A percentile compares a stretch with the other conserved stretches of the same genome.
Evolutionary conservation across 805 yeast species (phyloP).

Genomic region (Ogataea minuta): DNA sequence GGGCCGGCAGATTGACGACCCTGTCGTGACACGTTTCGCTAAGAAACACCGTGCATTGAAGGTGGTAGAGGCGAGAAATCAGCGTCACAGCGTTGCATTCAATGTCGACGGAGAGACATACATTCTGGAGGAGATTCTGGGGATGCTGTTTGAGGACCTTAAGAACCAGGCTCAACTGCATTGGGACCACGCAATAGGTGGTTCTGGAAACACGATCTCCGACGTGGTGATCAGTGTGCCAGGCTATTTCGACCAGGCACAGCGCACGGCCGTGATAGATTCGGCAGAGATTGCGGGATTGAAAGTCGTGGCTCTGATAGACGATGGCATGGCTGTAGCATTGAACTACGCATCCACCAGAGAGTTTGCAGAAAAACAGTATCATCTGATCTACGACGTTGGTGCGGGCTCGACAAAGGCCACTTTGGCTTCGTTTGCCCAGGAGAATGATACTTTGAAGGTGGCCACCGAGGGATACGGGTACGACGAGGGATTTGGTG

Average conservation of each 20-base stretch:
- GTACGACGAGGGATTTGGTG: constrained; percentile 67
- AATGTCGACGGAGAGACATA: constrained; percentile 38
- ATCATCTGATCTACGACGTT: constrained; percentile 79
- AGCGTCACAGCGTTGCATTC: constrained; percentile 58
- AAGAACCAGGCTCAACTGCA: constrained; percentile 60
- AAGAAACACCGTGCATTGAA: constrained; percentile 60
- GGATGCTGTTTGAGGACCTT: constrained; percentile 75
- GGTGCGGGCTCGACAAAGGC: constrained; percentile 93
- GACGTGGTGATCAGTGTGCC: constrained; percentile 81
- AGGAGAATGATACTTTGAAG: constrained; percentile 38
- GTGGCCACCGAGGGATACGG: constrained; percentile 74
- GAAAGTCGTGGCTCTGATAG: constrained; percentile 65
- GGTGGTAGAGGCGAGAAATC: constrained; percentile 39
- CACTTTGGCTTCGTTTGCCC: constrained; percentile 67
- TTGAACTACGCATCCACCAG: constrained; percentile 66
- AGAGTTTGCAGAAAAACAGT: constrained; percentile 47
- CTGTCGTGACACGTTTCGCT: constrained; percentile 45
- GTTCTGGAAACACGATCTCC: constrained; percentile 48
- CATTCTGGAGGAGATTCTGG: constrained; percentile 73
- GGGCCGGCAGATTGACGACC: constrained; percentile 57
- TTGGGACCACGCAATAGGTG: constrained; percentile 52
- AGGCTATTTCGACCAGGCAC: constrained; percentile 58
- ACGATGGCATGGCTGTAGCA: constrained; percentile 92
- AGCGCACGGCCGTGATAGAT: constrained; percentile 70
- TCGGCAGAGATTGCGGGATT: constrained; percentile 70